phyloP scores from a whole-genome alignment of 306 rosid species.

The Castanea mollissima region DNA sequence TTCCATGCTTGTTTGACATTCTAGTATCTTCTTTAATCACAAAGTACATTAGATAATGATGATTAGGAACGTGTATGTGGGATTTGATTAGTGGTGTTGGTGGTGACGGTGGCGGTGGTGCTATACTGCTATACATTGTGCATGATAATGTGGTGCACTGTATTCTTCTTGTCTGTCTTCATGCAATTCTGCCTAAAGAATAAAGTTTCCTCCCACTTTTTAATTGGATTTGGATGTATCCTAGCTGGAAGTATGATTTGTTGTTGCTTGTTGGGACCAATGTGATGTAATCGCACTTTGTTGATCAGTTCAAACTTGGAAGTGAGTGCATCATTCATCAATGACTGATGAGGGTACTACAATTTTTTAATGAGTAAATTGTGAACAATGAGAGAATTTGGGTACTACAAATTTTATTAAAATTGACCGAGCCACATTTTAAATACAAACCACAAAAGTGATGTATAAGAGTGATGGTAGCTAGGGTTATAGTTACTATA shows the following conservation, averaged over 20 bases:
- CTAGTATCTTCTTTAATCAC: constrained; percentile 42
- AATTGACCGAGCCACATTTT: too few species aligned
- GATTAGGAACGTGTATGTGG: constrained; percentile 20
- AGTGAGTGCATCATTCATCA: not conserved
- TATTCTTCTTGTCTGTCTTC: constrained; percentile 10
- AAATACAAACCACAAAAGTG: too few species aligned
- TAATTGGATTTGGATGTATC: constrained; percentile 20
- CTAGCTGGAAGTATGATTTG: not conserved
- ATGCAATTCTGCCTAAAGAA: constrained; percentile 7
- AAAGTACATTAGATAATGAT: not conserved
- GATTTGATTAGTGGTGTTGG: constrained; percentile 37
- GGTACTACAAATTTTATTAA: too few species aligned
- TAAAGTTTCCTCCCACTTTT: constrained; percentile 39
- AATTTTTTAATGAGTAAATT: too few species aligned
- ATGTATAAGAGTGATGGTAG: too few species aligned
- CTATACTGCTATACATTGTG: not conserved
- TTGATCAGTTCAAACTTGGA: constrained; percentile 14
- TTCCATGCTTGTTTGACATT: constrained; percentile 2
- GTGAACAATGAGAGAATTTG: too few species aligned
- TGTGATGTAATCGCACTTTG: constrained; percentile 4
- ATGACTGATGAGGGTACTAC: too few species aligned
- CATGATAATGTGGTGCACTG: constrained; percentile 23
- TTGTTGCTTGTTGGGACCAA: constrained; percentile 11
- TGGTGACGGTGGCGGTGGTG: constrained; percentile 29
- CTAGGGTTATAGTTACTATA: too few species aligned